Evolutionary conservation across 768 basidiomycete genomes (phyloP), one percentile per base, ranked within the genome.

Genomic region (Tephrocybe sp.): DNA sequence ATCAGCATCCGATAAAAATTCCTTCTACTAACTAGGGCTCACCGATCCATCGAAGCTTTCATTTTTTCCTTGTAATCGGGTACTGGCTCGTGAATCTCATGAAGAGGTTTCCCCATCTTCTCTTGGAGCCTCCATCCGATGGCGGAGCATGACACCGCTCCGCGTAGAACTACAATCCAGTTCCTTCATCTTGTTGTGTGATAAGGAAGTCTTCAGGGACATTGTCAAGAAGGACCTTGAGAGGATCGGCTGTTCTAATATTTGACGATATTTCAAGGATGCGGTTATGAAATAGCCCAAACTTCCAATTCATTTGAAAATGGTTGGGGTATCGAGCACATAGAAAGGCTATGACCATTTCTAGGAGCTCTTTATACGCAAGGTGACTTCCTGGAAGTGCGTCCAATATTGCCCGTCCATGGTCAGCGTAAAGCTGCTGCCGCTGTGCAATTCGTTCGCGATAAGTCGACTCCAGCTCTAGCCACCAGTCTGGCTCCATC

Each of bases 381-480:
- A 50, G 58, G 56, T 76, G 75, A 50, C 77, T 77, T 28, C 79
- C 80, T 0, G 80, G 79, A 3, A 78, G 62, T 4, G 68, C 68
- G 50, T 79, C 71, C 17, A 83, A 53, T 11, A 84, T 67, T 3
- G 62, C 59, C 43, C 69, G 71, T 4, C 75, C 76, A 46, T 76
- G 72, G 21, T 65, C 32, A 3, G 58, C 54, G 49, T 75, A 71
- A 8, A 80, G 65, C 23, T 62, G 54, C 51, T 67, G 71, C 30
- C 79, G 68, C 37, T 80, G 73, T 1, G 62, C 55, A 28, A 81
- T 68, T 28, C 76, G 70, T 40, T 69, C 65, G 0, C 64, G 62
- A 58, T 81, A 81, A 0, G 78, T 77, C 4, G 75, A 77, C 54
- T 81, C 78, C n/a, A 81, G 69, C 51, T 82, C 80, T 25, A 82